A percentile compares a stretch with the other conserved stretches of the same genome.
Conservation (phyloP, 257 asterid species). For the Solanum gracilifrons region DNA sequence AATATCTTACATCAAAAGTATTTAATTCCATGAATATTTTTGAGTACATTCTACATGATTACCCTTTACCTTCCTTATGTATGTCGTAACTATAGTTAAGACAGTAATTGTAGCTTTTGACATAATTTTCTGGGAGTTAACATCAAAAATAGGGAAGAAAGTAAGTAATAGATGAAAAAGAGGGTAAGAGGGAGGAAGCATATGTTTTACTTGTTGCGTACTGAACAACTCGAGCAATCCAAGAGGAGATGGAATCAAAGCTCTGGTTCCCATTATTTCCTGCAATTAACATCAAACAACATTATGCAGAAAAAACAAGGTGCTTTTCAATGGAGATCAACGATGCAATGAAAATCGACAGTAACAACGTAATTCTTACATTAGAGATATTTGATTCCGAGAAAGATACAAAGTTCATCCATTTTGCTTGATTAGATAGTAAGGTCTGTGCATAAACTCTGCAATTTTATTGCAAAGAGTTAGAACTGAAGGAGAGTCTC, state of each 20-base stretch:
- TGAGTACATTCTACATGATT: not conserved
- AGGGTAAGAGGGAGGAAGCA: not conserved
- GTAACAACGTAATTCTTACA: conserved; percentile 9
- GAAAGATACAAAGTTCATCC: conserved; percentile 50
- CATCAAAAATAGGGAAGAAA: not conserved
- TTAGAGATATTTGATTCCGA: conserved; percentile 35
- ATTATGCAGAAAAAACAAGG: not conserved
- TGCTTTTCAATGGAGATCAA: not conserved
- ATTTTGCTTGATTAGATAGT: conserved; percentile 51
- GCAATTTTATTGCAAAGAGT: conserved; percentile 4
- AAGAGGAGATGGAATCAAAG: conserved; percentile 44
- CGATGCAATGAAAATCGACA: not conserved
- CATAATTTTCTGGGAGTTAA: not conserved
- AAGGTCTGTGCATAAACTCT: conserved; percentile 51
- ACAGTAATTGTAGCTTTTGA: not conserved
- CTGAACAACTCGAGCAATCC: conserved; percentile 64
- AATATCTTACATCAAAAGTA: not conserved
- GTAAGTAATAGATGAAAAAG: not conserved
- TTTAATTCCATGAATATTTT: not conserved
- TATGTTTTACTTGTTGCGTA: conserved; percentile 36
- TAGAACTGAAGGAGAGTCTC: not conserved
- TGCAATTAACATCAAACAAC: conserved; percentile 1
- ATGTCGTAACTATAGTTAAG: not conserved
- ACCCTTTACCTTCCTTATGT: not conserved
- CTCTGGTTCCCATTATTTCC: conserved; percentile 60